Base-by-base conservation (phyloP, 306 rosid species). In the Dalbergia cochinchinensis region DNA sequence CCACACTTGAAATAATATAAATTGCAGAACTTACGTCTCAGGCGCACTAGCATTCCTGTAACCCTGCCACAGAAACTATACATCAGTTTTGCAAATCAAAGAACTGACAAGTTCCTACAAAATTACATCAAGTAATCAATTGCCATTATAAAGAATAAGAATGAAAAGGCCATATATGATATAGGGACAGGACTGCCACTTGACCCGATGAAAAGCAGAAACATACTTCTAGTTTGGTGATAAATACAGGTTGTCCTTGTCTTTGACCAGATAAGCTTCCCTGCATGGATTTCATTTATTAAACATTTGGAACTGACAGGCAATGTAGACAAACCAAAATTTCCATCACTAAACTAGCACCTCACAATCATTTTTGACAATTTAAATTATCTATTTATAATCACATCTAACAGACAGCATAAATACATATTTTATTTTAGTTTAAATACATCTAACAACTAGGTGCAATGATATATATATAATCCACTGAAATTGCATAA, bases 261-360 rank as follows among this genome's bases (percentile, higher is more conserved):
- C 99, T 91, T 90, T 89, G 99, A 20, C 99, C 99, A 57, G 92
- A 90, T 88, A 95, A 86, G 87, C 88, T 89, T 83, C 99, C 99
- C 99, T 95, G 94, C 89, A 88, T 62, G 55, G 57, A 67, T 83
- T 79, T 74, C 79, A 69, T 74, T 55, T 74, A 50, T 69, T 55
- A 53, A 86, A 73, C 57, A 77, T 65, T 60, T 20, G 78, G 37
- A 66, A 73, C 71, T 69, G 26, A 84, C 79, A 85, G 82, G 53
- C 59, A 78, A 55, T 78, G 41, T 50, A 78, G 53, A 80, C 11
- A 54, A 45, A 61, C 31, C 54, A 82, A 67, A 15, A 62, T 61
- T 70, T 78, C 83, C 62, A 71, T 42, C 34, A 19, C 55, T 42
- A 11, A 37, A 42, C 13, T 8, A 44, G 50, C n/a, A 75, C 66